phyloP scores from a whole-genome alignment of 192 early-diverging fungal species.

The Pecoramyces ruminantium region DNA sequence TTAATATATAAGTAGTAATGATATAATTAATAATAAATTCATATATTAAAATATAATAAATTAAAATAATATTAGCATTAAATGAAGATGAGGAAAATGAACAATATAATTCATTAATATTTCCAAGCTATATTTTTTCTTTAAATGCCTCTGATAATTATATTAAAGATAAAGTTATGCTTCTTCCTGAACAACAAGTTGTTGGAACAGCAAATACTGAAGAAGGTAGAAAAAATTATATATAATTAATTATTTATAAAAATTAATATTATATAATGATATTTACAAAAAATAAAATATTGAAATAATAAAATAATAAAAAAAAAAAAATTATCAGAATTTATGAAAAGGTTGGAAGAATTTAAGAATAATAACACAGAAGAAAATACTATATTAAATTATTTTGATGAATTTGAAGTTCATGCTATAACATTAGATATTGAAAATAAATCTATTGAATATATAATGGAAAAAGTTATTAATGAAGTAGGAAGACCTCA shows the following conservation, averaged over 20 bases:
- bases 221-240: constrained; percentile 19
- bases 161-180: constrained; percentile 36
- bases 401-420: constrained; percentile 42
- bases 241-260: background rate
- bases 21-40: too few relatives aligned
- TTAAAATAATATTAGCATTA: constrained; percentile 1
- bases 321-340: background rate
- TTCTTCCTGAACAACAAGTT: constrained; percentile 25
- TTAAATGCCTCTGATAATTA: constrained; percentile 29
- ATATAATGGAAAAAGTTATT: constrained; percentile 18
- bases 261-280: too few relatives aligned
- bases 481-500: constrained; percentile 29
- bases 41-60: too few relatives aligned
- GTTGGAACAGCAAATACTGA: constrained; percentile 30
- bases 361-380: constrained; percentile 29
- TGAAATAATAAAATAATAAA: too few relatives aligned
- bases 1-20: too few relatives aligned
- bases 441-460: constrained; percentile 8
- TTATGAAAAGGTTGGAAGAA: constrained; percentile 26
- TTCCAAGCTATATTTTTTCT: constrained; percentile 28
- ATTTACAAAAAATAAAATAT: too few relatives aligned
- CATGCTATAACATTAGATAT: constrained; percentile 20
- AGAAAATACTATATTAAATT: constrained; percentile 38
- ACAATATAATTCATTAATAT: constrained; percentile 11
- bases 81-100: constrained; percentile 33